phyloP scores from a whole-genome alignment of 2,329 filamentous ascomycete genomes.

The Nemania bipapillata region DNA sequence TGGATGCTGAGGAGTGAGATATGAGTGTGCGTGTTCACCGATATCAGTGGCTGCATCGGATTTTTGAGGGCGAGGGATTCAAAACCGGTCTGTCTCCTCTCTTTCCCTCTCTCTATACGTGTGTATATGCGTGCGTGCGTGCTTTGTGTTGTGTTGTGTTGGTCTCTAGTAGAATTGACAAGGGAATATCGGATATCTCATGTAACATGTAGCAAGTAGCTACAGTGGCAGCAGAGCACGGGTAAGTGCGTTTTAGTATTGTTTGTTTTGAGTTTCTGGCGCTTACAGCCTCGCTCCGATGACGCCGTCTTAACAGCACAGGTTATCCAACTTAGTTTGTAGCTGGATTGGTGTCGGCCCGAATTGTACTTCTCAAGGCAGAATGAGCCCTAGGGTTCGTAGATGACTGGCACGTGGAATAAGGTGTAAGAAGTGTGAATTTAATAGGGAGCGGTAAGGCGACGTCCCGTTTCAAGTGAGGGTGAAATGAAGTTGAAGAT shows the following conservation, averaged over 20 bases:
- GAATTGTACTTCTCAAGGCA: constrained; percentile 2
- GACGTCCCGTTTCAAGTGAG: constrained; percentile 31
- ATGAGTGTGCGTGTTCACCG: constrained; percentile 71
- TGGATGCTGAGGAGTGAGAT: constrained; percentile 69
- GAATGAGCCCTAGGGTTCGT: neutral
- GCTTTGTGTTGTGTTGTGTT: neutral
- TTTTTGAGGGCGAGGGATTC: constrained; percentile 38
- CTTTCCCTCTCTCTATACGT: too few species aligned
- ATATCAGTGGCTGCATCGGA: constrained; percentile 69
- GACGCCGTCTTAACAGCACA: constrained; percentile 15
- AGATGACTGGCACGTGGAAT: neutral
- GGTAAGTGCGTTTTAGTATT: constrained; percentile 4
- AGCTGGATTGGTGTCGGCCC: constrained; percentile 6
- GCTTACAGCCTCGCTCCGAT: constrained; percentile 15
- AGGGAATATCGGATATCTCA: neutral
- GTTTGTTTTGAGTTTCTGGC: constrained; percentile 20
- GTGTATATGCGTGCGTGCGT: neutral
- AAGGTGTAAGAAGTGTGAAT: neutral
- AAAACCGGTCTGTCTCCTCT: neutral
- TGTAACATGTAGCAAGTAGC: neutral
- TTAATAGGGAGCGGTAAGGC: constrained; percentile 13
- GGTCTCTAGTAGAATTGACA: neutral
- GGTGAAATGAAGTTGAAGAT: constrained; percentile 29
- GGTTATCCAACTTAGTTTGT: constrained; percentile 11
- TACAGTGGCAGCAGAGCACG: neutral